Percentiles rank a stretch among this genome's conserved stretches.
Evolutionary conservation across 129 eudicot species (phyloP).

Genomic region (Helianthus tuberosus): DNA sequence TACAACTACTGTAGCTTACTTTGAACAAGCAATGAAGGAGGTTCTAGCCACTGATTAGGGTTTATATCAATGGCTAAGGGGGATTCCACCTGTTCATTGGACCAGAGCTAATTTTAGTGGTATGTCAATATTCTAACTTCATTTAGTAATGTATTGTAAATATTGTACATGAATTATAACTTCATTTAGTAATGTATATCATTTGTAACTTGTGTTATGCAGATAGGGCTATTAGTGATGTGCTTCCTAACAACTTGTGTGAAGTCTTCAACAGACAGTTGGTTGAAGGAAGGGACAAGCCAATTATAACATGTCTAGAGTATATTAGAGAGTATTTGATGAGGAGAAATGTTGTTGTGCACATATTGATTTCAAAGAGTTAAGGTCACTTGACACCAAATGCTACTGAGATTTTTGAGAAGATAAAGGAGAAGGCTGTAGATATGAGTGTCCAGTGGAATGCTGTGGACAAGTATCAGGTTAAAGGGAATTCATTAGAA

Average conservation of each 20-base stretch:
- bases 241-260: too few species aligned
- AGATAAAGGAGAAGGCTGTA: not conserved
- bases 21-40: not conserved
- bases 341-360: not conserved
- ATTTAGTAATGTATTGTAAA: not conserved
- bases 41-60: not conserved
- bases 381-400: not conserved
- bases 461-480: too few species aligned
- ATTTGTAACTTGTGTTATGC: not conserved
- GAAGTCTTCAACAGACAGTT: too few species aligned
- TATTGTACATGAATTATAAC: too few species aligned
- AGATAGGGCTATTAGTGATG: too few species aligned
- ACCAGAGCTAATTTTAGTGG: not conserved
- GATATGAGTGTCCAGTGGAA: too few species aligned
- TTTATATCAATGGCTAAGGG: not conserved
- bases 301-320: too few species aligned
- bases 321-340: not conserved
- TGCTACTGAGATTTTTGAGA: not conserved
- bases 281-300: too few species aligned
- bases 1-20: not conserved
- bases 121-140: not conserved
- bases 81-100: not conserved
- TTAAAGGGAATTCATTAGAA: too few species aligned
- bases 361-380: not conserved
- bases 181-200: not conserved